A percentile compares a stretch with the other conserved stretches of the same genome.
Conservation (phyloP, 164 flowering plant genomes). For the Chloranthus sessilifolius region DNA sequence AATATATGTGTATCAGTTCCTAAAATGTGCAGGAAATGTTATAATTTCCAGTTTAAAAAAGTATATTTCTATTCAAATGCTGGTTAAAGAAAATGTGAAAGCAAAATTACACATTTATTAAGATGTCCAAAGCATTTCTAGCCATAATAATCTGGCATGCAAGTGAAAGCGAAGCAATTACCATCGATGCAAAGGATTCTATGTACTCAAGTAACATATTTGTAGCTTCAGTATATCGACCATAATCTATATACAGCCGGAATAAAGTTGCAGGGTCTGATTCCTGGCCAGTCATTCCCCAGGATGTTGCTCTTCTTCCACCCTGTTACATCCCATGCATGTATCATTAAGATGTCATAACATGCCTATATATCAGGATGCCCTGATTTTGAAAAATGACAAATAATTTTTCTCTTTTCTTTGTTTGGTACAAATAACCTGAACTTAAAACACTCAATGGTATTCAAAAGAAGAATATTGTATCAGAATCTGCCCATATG, state of each 20-base stretch:
- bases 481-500: no score
- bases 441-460: neutral
- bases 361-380: slow-evolving; percentile 1
- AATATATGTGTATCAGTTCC: no score
- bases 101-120: neutral
- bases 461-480: neutral
- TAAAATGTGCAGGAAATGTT: no score
- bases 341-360: no score
- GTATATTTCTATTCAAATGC: neutral
- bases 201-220: slow-evolving; percentile 74
- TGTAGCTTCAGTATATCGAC: slow-evolving; percentile 80
- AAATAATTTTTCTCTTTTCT: neutral
- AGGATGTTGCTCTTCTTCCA: slow-evolving; percentile 35
- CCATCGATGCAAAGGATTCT: slow-evolving; percentile 59
- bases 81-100: neutral
- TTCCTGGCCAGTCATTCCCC: slow-evolving; percentile 86
- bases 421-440: no score
- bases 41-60: neutral
- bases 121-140: neutral
- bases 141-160: neutral
- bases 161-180: slow-evolving; percentile 22
- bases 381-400: neutral
- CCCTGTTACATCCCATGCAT: slow-evolving; percentile 39
- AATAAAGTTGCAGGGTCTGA: slow-evolving; percentile 76
- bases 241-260: slow-evolving; percentile 71